phyloP scores from a whole-genome alignment of 2,329 filamentous ascomycete species.

The Diaporthe amygdali region DNA sequence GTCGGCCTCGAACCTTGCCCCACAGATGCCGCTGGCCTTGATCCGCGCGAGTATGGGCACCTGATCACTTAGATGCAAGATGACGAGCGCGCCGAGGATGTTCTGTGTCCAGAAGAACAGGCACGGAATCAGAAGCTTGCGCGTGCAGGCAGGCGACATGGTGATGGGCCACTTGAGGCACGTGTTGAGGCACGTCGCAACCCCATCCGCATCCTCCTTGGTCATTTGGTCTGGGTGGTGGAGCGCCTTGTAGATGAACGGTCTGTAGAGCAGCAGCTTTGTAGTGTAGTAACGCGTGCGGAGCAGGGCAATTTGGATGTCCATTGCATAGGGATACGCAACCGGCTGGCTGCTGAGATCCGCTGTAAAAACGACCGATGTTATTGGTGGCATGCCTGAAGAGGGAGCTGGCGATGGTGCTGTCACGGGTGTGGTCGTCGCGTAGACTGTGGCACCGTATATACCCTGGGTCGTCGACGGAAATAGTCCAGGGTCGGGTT shows the following conservation, averaged over 20 bases:
- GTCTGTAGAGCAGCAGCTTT: constrained; percentile 62
- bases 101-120: constrained; percentile 69
- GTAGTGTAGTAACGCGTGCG: constrained; percentile 65
- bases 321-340: constrained; percentile 56
- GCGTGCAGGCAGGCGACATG: constrained; percentile 59
- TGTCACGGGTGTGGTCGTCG: constrained; percentile 27
- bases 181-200: constrained; percentile 61
- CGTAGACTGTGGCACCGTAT: constrained; percentile 29
- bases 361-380: constrained; percentile 48
- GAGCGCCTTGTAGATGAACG: constrained; percentile 64
- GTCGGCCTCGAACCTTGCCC: constrained; percentile 55
- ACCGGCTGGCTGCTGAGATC: constrained; percentile 49
- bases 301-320: constrained; percentile 61
- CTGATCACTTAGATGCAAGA: constrained; percentile 59
- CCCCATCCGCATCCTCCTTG: constrained; percentile 57
- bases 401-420: constrained; percentile 27
- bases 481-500: constrained; percentile 52
- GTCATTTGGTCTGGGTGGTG: constrained; percentile 61
- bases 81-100: constrained; percentile 61
- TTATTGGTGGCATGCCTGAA: background rate
- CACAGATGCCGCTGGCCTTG: constrained; percentile 49
- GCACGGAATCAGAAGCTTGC: constrained; percentile 64
- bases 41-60: constrained; percentile 56
- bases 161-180: constrained; percentile 66
- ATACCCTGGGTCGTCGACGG: constrained; percentile 30